Percentiles rank a stretch among this genome's conserved stretches.
These are phyloP conservation scores for Ulota crispa DNA, from an alignment of 225 moss, liverwort and hornwort genomes.

Conservation along the genomic window DNA sequence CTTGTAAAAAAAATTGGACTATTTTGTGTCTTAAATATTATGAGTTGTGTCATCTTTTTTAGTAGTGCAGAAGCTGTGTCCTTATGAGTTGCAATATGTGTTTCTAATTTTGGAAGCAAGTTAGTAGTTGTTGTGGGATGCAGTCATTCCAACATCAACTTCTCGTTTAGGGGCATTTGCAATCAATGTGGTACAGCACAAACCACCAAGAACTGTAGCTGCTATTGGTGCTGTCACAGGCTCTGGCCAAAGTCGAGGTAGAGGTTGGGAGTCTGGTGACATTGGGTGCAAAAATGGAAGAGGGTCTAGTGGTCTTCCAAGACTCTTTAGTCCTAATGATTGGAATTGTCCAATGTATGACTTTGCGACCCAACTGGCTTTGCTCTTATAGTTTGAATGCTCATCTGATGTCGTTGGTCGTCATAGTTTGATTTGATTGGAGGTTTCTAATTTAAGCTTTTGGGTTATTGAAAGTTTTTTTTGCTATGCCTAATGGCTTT, in stretches of 20 bases:
- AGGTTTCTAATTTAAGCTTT: too few relatives aligned
- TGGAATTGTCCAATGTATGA: conserved; percentile 94
- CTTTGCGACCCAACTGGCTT: background rate
- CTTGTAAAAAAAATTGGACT: too few relatives aligned
- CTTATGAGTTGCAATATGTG: background rate
- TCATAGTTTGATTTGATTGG: too few relatives aligned
- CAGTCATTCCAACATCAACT: conserved; percentile 89
- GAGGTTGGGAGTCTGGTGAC: conserved; percentile 61
- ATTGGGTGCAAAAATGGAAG: conserved; percentile 59
- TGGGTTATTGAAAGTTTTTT: too few relatives aligned
- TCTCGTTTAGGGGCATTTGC: conserved; percentile 86
- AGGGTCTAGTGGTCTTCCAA: conserved; percentile 72
- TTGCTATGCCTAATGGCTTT: too few relatives aligned
- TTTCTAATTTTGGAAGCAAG: background rate
- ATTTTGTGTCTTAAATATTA: too few relatives aligned
- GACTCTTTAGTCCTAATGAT: conserved; percentile 89
- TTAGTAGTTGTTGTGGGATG: conserved; percentile 14
- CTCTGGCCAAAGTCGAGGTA: conserved; percentile 66
- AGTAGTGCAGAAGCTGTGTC: background rate
- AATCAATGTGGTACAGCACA: conserved; percentile 82
- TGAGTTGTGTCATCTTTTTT: background rate
- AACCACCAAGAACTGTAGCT: conserved; percentile 62
- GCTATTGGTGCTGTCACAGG: conserved; percentile 58
- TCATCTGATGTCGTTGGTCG: too few relatives aligned
- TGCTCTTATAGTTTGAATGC: too few relatives aligned